Conservation (phyloP, 805 yeast species). For the Yueomyces sp. region DNA sequence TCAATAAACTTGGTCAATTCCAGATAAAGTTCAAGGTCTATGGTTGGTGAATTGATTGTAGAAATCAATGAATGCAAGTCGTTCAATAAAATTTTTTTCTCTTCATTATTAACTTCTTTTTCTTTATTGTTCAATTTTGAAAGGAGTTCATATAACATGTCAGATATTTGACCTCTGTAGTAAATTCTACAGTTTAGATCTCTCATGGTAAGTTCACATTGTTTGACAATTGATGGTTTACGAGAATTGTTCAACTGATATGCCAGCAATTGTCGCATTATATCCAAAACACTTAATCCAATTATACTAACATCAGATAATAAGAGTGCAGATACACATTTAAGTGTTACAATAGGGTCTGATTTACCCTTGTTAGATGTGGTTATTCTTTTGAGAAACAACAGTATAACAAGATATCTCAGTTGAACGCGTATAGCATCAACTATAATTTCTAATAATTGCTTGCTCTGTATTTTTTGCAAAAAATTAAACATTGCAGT, state of each 20-base stretch:
- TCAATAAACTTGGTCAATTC: conserved; percentile 13
- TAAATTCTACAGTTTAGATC: conserved; percentile 67
- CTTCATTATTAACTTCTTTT: not conserved
- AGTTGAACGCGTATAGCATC: conserved; percentile 72
- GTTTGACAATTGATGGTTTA: conserved; percentile 22
- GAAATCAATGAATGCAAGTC: conserved; percentile 13
- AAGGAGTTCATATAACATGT: conserved; percentile 60
- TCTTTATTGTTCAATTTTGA: conserved; percentile 20
- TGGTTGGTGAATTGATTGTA: conserved; percentile 11
- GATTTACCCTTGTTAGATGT: conserved; percentile 4
- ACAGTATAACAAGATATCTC: conserved; percentile 49
- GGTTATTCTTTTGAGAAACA: conserved; percentile 28
- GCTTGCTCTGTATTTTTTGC: conserved; percentile 21
- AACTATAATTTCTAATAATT: conserved; percentile 49
- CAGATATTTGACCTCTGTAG: conserved; percentile 77
- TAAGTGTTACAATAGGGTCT: conserved; percentile 24
- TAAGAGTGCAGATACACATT: conserved; percentile 43
- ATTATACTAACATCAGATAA: conserved; percentile 71
- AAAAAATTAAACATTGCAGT: conserved; percentile 36
- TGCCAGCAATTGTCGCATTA: conserved; percentile 43
- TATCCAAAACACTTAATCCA: conserved; percentile 76
- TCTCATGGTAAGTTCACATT: conserved; percentile 47
- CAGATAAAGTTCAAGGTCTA: conserved; percentile 15
- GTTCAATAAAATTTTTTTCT: conserved; percentile 5
- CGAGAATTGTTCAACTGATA: conserved; percentile 29